These are phyloP conservation scores for Diaporthe ilicicola DNA, from an alignment of 2,329 filamentous ascomycete genomes.

Conservation along the genomic window DNA sequence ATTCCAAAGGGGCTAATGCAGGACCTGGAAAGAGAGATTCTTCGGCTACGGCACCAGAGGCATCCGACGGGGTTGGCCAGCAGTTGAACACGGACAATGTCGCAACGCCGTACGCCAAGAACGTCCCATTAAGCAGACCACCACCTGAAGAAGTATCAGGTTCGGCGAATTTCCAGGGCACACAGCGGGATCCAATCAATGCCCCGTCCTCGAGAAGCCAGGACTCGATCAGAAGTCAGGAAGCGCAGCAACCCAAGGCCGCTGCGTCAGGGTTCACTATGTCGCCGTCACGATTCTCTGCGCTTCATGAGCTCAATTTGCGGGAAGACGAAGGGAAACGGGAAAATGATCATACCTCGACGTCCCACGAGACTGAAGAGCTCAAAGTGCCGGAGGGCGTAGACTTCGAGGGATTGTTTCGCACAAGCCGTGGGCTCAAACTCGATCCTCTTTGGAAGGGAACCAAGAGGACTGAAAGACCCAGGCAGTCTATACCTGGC, in stretches of 20 bases:
- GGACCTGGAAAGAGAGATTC: background rate
- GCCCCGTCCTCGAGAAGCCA: background rate
- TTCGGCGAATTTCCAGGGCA: background rate
- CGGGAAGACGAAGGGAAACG: background rate
- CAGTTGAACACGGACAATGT: background rate
- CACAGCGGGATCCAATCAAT: background rate
- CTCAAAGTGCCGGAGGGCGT: slow-evolving; percentile 19
- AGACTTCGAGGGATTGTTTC: slow-evolving; percentile 28
- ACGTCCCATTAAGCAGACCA: too few species aligned
- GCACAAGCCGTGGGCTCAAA: slow-evolving; percentile 26
- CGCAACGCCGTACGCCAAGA: background rate
- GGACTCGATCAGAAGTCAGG: background rate
- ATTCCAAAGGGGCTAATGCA: background rate
- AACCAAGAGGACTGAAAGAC: slow-evolving; percentile 12
- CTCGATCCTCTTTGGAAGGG: slow-evolving; percentile 32
- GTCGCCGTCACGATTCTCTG: background rate
- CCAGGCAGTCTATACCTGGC: slow-evolving; percentile 13
- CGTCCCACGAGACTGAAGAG: background rate
- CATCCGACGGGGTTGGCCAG: background rate
- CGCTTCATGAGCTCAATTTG: background rate
- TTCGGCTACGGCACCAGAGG: background rate
- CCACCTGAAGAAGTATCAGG: background rate
- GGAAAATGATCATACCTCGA: background rate
- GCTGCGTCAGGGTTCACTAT: background rate
- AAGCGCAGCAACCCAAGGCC: background rate